phyloP scores from a whole-genome alignment of 129 eudicot genomes.

The Erigeron canadensis region DNA sequence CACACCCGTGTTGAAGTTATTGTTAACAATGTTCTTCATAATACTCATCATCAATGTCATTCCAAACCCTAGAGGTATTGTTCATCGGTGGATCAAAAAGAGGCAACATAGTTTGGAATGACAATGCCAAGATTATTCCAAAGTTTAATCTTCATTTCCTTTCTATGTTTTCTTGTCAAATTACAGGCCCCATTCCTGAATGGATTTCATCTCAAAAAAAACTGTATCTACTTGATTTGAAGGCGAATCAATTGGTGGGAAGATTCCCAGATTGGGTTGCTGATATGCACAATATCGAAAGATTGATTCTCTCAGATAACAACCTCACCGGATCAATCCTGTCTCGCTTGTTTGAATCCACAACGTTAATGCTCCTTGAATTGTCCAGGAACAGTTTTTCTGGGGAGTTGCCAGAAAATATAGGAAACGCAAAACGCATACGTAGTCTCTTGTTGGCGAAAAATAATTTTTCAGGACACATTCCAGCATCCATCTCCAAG shows the following conservation, averaged over 20 bases:
- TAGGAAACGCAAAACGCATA: slow-evolving; percentile 35
- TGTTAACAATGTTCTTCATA: too few species aligned
- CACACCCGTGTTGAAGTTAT: too few species aligned
- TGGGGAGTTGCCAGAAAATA: slow-evolving; percentile 37
- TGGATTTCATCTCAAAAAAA: slow-evolving; percentile 41
- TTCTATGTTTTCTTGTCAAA: slow-evolving; percentile 29
- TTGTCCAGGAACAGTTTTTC: slow-evolving; percentile 45
- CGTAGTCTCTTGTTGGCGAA: background rate
- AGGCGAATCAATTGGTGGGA: slow-evolving; percentile 39
- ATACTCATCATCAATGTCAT: too few species aligned
- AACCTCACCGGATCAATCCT: slow-evolving; percentile 39
- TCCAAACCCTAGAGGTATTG: slow-evolving; percentile 24
- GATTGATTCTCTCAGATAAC: slow-evolving; percentile 37
- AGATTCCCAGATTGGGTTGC: slow-evolving; percentile 50
- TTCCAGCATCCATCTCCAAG: slow-evolving; percentile 42
- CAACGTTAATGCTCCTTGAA: slow-evolving; percentile 22
- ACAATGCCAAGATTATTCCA: slow-evolving; percentile 34
- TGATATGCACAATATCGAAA: slow-evolving; percentile 33
- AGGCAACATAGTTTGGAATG: slow-evolving; percentile 36
- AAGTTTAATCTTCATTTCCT: slow-evolving; percentile 31
- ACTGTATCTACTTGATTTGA: slow-evolving; percentile 36
- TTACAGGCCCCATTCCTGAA: slow-evolving; percentile 32
- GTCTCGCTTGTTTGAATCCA: slow-evolving; percentile 32
- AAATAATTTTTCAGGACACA: slow-evolving; percentile 43
- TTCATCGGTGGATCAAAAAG: slow-evolving; percentile 31